A percentile compares a stretch with the other conserved stretches of the same genome.
Conservation (phyloP, 306 rosid species). For the Parietaria judaica region DNA sequence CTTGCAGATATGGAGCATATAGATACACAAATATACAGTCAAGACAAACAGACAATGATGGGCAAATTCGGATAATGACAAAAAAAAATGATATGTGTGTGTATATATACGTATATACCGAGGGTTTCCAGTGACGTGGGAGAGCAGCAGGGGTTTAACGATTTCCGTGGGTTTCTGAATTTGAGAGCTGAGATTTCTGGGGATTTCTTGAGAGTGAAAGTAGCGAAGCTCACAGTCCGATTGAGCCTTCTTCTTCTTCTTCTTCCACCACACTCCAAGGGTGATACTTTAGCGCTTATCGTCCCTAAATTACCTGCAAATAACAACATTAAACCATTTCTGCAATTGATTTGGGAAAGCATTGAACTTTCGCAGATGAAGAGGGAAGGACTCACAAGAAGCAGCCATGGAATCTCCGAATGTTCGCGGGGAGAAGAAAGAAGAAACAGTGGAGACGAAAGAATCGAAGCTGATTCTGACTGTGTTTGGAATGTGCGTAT, state of each 20-base stretch:
- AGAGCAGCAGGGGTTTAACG: slow-evolving; percentile 13
- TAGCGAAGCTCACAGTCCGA: slow-evolving; percentile 32
- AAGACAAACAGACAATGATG: background rate
- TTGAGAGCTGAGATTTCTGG: slow-evolving; percentile 33
- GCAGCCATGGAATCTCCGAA: slow-evolving; percentile 31
- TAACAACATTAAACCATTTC: background rate
- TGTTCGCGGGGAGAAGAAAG: slow-evolving; percentile 1
- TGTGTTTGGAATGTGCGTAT: background rate
- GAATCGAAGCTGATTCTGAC: background rate
- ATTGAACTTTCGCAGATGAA: background rate
- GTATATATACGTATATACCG: slow-evolving; percentile 28
- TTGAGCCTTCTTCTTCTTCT: too few relatives aligned
- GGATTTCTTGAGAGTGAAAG: slow-evolving; percentile 43
- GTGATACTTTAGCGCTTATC: slow-evolving; percentile 34
- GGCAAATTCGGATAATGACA: background rate
- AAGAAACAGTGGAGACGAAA: slow-evolving; percentile 8
- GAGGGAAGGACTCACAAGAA: slow-evolving; percentile 50
- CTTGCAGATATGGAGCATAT: slow-evolving; percentile 16
- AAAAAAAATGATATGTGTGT: background rate
- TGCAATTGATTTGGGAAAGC: too few relatives aligned
- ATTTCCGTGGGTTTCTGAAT: slow-evolving; percentile 28
- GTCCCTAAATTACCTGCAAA: slow-evolving; percentile 61
- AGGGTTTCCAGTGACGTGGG: slow-evolving; percentile 25
- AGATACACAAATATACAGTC: background rate
- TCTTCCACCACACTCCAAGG: slow-evolving; percentile 32